Conservation (phyloP, 108 stramenopile species). For the Fistulifera pelliculosa region DNA sequence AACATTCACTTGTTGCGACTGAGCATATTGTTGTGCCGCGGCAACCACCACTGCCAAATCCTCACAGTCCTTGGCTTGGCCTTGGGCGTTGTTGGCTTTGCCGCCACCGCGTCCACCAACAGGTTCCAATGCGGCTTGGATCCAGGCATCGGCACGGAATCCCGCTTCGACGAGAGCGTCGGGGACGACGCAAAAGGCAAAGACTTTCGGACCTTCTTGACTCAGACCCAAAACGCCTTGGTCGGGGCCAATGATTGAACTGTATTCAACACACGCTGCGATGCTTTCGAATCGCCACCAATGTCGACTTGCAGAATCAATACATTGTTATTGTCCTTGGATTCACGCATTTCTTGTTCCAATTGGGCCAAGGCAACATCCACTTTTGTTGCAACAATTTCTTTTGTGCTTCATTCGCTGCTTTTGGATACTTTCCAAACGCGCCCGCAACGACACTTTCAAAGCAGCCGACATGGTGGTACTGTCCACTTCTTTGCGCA, state of each 20-base stretch:
- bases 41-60: constrained; percentile 58
- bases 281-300: constrained; percentile 90
- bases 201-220: constrained; percentile 76
- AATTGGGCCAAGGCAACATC: constrained; percentile 45
- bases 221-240: constrained; percentile 80
- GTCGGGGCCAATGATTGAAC: constrained; percentile 75
- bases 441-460: constrained; percentile 68
- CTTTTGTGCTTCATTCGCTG: constrained; percentile 78
- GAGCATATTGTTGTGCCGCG: constrained; percentile 55
- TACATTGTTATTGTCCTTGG: constrained; percentile 20
- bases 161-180: constrained; percentile 45
- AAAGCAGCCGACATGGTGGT: constrained; percentile 67
- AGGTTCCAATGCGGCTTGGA: constrained; percentile 52
- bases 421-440: constrained; percentile 81
- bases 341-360: constrained; percentile 30
- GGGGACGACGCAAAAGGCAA: constrained; percentile 76
- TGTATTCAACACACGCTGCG: constrained; percentile 83
- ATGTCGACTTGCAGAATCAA: constrained; percentile 79
- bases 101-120: constrained; percentile 84
- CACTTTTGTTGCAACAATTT: constrained; percentile 57
- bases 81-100: constrained; percentile 73
- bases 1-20: neutral
- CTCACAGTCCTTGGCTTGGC: constrained; percentile 59
- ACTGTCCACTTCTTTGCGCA: constrained; percentile 75
- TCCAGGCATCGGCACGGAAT: constrained; percentile 78